Evolutionary conservation across 305 asterid genomes (phyloP), one percentile per base, ranked within the genome.

Genomic region (Solanum hybrid): DNA sequence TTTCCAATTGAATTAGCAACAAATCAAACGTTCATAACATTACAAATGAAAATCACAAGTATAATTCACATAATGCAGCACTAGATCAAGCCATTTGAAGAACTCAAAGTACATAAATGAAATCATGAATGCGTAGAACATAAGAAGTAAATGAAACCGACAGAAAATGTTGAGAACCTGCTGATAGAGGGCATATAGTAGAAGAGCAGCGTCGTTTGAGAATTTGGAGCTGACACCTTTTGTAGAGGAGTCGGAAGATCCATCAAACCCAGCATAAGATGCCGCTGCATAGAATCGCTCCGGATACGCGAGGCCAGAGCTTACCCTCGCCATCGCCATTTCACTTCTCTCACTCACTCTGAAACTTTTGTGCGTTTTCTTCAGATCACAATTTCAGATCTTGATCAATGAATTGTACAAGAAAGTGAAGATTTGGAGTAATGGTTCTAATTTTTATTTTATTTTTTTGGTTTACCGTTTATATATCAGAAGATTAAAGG

Each of bases 221-320:
- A 95, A 97, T 93, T 95, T 97, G 31, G 99, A 95, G 91, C 92
- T 92, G 80, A 97, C 96, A 89, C 95, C 94, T 94, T 92, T 94
- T 26, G 92, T 92, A 64, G 95, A 95, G 77, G 97, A 91, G 89
- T 92, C 86, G 29, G 98, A 94, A 77, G 99, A 95, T 96, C 97
- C 97, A 77, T 95, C 97, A 86, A 97, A 96, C 22, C 99, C 99
- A 82, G 95, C 98, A 78, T 95, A 97, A 78, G 95, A 75, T 46
- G 99, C 99, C 91, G 99, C 99, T 81, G 99, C 97, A 90, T 95
- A 96, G 93, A 97, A 96, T 89, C 98, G 93, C 88, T 94, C 98
- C 76, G 99, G 99, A 90, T 97, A 97, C 81, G 99, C 96, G 92
- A 97, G 97, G 94, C 97, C 95, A 89, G 98, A 94, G 91, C 92